These are phyloP conservation scores for Lactifluus subvellereus DNA, from an alignment of 768 basidiomycete species.

Conservation along the genomic window DNA sequence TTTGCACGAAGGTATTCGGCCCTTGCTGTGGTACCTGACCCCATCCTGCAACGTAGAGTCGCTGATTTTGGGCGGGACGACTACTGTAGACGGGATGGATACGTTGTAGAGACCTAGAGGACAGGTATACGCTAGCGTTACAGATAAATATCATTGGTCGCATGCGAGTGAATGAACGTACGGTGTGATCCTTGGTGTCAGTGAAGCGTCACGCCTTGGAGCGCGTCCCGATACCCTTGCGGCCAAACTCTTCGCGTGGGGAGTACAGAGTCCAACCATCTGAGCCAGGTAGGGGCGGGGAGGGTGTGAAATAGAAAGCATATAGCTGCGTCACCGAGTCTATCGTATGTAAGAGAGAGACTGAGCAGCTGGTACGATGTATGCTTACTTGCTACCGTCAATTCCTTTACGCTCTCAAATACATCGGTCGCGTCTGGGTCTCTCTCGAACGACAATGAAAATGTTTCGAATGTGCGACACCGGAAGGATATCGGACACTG, in stretches of 20 bases:
- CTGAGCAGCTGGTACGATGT: slow-evolving; percentile 1
- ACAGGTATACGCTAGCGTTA: slow-evolving; percentile 31
- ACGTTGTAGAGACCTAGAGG: slow-evolving; percentile 83
- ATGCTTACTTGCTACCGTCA: slow-evolving; percentile 78
- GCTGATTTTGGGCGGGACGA: slow-evolving; percentile 90
- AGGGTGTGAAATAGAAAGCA: slow-evolving; percentile 83
- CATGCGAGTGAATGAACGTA: slow-evolving; percentile 36
- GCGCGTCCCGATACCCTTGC: slow-evolving; percentile 90
- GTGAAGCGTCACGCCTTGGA: slow-evolving; percentile 97
- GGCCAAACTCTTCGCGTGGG: slow-evolving; percentile 81
- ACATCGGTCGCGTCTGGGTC: slow-evolving; percentile 78
- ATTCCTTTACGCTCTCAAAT: slow-evolving; percentile 90
- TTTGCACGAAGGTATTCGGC: slow-evolving; percentile 90
- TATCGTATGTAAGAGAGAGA: slow-evolving; percentile 29
- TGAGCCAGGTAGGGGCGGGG: slow-evolving; percentile 53
- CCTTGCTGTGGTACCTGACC: slow-evolving; percentile 92
- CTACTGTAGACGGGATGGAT: slow-evolving; percentile 82
- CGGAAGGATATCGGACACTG: slow-evolving; percentile 76
- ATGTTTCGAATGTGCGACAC: slow-evolving; percentile 81
- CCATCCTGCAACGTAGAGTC: slow-evolving; percentile 94
- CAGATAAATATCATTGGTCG: slow-evolving; percentile 31
- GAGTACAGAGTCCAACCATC: slow-evolving; percentile 86
- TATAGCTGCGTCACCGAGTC: slow-evolving; percentile 85
- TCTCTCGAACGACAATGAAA: slow-evolving; percentile 59
- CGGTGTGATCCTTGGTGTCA: slow-evolving; percentile 87